phyloP scores from a whole-genome alignment of 352 stramenopile species.

The Phytophthora sansomeana region DNA sequence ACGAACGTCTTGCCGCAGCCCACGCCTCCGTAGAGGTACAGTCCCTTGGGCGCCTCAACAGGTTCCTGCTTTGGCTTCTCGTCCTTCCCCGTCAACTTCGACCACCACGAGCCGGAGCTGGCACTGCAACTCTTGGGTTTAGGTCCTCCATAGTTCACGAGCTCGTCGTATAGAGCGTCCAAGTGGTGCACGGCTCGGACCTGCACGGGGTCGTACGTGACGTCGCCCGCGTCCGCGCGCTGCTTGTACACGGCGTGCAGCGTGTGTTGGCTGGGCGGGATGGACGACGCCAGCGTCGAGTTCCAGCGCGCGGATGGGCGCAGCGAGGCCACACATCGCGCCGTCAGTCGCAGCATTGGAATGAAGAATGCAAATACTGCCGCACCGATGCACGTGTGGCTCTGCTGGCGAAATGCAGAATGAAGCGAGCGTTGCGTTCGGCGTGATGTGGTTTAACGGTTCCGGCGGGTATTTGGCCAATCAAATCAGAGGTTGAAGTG shows the following conservation, averaged over 20 bases:
- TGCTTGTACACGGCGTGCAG: conserved; percentile 70
- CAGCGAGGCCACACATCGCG: conserved; percentile 7
- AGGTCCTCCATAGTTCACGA: conserved; percentile 66
- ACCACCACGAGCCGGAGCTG: conserved; percentile 55
- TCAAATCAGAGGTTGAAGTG: conserved; percentile 5
- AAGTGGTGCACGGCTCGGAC: conserved; percentile 71
- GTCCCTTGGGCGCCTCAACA: conserved; percentile 80
- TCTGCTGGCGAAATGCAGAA: conserved; percentile 19
- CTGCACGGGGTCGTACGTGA: conserved; percentile 80
- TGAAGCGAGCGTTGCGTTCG: conserved; percentile 19
- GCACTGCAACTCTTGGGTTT: conserved; percentile 4
- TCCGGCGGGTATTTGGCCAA: neutral
- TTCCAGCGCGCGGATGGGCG: conserved; percentile 9
- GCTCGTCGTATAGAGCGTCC: conserved; percentile 63
- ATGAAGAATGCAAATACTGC: neutral
- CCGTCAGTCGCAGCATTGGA: conserved; percentile 25
- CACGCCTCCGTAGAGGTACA: conserved; percentile 97
- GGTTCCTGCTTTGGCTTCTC: conserved; percentile 12
- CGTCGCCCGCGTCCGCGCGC: conserved; percentile 52
- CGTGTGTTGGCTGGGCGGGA: conserved; percentile 31
- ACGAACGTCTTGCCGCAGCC: conserved; percentile 97
- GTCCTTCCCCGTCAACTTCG: conserved; percentile 50
- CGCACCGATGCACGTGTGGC: neutral
- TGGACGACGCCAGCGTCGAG: conserved; percentile 24
- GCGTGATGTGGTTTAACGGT: conserved; percentile 19